Percentiles rank a stretch among this genome's conserved stretches.
Evolutionary conservation across 2,329 filamentous ascomycete species (phyloP).

Genomic region (Colletotrichum musicola): DNA sequence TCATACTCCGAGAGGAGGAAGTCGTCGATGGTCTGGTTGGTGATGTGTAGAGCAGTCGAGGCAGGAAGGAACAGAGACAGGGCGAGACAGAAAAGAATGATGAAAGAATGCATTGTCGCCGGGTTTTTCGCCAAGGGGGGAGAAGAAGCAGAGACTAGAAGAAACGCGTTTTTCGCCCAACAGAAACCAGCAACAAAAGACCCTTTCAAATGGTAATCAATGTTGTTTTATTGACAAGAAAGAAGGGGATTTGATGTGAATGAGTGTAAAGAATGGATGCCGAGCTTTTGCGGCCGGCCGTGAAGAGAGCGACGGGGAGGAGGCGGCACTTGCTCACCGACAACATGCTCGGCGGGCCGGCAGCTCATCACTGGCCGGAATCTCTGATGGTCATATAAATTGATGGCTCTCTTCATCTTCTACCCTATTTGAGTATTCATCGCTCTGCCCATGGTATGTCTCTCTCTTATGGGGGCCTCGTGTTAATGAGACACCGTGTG

Average conservation of each 20-base stretch:
- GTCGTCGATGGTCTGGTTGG: constrained; percentile 20
- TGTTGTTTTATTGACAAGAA: not conserved
- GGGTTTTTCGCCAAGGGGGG: not conserved
- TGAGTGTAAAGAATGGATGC: not conserved
- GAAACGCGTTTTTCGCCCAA: not conserved
- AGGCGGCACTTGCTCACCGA: constrained; percentile 1
- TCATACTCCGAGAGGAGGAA: constrained; percentile 45
- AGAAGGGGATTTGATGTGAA: constrained; percentile 3
- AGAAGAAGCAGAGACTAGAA: not conserved
- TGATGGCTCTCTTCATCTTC: not conserved
- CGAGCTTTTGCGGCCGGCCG: not conserved
- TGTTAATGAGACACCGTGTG: not conserved
- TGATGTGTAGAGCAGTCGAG: constrained; percentile 28
- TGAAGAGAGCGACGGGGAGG: not conserved
- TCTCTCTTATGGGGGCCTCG: not conserved
- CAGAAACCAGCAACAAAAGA: not conserved
- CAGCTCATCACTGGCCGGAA: not conserved
- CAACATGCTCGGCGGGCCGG: not conserved
- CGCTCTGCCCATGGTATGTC: too few species aligned
- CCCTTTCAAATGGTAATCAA: not conserved
- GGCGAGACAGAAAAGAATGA: not conserved
- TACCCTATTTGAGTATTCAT: not conserved
- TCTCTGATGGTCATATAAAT: not conserved
- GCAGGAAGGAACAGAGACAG: constrained; percentile 7
- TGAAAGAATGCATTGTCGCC: constrained; percentile 15